Percentiles rank a stretch among this genome's conserved stretches.
phyloP scores from a whole-genome alignment of 805 yeast genomes.

The Myxozyma lipomycoides region DNA sequence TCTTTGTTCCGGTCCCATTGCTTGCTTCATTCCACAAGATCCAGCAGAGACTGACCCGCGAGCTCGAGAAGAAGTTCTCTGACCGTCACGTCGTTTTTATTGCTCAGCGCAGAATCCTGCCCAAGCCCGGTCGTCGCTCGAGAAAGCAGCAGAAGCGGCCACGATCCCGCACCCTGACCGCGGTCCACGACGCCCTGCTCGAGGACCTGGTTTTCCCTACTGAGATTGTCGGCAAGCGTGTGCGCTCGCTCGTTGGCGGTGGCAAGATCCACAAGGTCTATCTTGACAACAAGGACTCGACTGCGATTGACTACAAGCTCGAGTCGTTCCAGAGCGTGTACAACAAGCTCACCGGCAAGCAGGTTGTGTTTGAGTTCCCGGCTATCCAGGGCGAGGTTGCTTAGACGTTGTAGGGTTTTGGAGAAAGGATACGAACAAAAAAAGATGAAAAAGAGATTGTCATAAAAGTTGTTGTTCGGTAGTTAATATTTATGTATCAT shows the following conservation, averaged over 20 bases:
- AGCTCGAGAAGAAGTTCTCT: slow-evolving; percentile 99
- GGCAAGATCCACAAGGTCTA: slow-evolving; percentile 91
- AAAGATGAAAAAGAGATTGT: too few species aligned
- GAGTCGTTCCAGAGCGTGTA: slow-evolving; percentile 99
- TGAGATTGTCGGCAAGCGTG: slow-evolving; percentile 98
- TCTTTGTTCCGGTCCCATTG: slow-evolving; percentile 97
- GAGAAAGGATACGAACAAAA: not conserved
- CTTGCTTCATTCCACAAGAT: slow-evolving; percentile 92
- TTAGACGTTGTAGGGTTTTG: slow-evolving; percentile 28
- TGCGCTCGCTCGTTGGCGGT: slow-evolving; percentile 98
- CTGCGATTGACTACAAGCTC: slow-evolving; percentile 95
- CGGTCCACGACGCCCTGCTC: slow-evolving; percentile 97
- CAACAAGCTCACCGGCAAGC: slow-evolving; percentile 98
- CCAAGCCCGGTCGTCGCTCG: slow-evolving; percentile 95
- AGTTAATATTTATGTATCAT: too few species aligned
- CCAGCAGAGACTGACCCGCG: slow-evolving; percentile 94
- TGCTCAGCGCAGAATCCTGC: slow-evolving; percentile 99
- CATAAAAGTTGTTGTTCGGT: too few species aligned
- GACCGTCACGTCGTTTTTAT: slow-evolving; percentile 99
- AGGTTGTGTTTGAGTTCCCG: slow-evolving; percentile 95
- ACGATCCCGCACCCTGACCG: slow-evolving; percentile 97
- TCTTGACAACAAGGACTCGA: slow-evolving; percentile 96
- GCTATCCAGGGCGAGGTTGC: slow-evolving; percentile 39
- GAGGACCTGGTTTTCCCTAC: slow-evolving; percentile 99
- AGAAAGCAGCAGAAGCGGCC: slow-evolving; percentile 98